Base-by-base conservation (phyloP, 352 stramenopile genomes). In the Globisporangium viniferum region DNA sequence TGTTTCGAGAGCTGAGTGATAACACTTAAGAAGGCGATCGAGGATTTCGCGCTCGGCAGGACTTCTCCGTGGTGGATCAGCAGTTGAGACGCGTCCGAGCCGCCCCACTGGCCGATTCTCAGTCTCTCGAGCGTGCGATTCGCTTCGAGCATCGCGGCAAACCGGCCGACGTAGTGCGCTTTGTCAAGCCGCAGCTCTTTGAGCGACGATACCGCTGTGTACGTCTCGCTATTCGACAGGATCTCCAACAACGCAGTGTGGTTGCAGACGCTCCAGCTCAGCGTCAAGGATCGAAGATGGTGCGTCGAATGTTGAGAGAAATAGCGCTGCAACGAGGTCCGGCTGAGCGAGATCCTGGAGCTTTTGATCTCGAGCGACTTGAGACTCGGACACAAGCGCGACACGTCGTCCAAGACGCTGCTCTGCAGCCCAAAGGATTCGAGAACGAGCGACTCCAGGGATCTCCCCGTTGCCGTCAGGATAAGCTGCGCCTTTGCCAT, bases 331-430 rank as follows among this genome's bases (percentile, higher is more conserved):
- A 59, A 5, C 18, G 54, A 59, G 18, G 10, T 44, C 4, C 44
- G 60, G 33, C 60, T 58, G 14, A 41, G 44, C 31, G 60, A 58
- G 24, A 46, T 33, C 31, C 35, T 35, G 6, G 44, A 66, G 48
- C 20, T 66, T 49, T 66, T 58, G 46, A 66, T 39, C 10, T 24
- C 48, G 20, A 66, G 46, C 20, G 60, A 46, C 60, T 66, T 55
- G 44, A 66, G 46, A 33, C 18, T 22, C 7, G 60, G 27, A 15
- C 60, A 60, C 29, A 58, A 58, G 31, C 44, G 44, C 44, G 29
- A 54, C 18, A 60, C 18, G 29, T 60, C 54, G 31, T 60, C 54
- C 54, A 60, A 27, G 29, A 60, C 29, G 31, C 54, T 44, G 54
- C 29, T 41, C 7, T 27, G 54, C 1, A 60, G 54, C 9, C 54